Evolutionary conservation across 2,329 filamentous ascomycete species (phyloP).

Genomic region (Xylaria digitata): DNA sequence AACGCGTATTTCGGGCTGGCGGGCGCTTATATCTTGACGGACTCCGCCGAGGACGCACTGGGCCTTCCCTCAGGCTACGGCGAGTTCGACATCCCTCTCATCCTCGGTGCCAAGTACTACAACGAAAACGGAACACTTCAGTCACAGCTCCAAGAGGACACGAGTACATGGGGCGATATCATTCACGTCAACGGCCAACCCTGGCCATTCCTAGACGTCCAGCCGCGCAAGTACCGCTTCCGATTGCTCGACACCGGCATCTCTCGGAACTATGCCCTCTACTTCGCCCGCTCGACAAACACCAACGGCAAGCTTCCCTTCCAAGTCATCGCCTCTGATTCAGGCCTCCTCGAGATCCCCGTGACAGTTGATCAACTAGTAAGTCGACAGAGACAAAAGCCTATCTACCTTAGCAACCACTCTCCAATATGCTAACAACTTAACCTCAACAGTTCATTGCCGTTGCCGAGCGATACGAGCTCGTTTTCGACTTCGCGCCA

Average conservation of each 20-base stretch:
- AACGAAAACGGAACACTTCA: constrained; percentile 61
- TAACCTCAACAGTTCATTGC: constrained; percentile 49
- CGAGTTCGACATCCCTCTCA: constrained; percentile 64
- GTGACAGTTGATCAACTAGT: constrained; percentile 46
- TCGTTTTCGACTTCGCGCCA: constrained; percentile 65
- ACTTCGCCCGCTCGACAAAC: constrained; percentile 54
- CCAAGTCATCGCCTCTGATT: constrained; percentile 65
- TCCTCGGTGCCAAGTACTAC: constrained; percentile 63
- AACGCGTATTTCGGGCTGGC: constrained; percentile 68
- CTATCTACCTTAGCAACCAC: background rate
- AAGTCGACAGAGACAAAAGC: background rate
- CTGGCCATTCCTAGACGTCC: constrained; percentile 68
- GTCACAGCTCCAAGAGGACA: constrained; percentile 57
- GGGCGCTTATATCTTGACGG: constrained; percentile 66
- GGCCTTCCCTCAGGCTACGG: constrained; percentile 62
- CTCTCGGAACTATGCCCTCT: constrained; percentile 60
- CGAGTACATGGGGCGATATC: constrained; percentile 66
- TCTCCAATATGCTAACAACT: constrained; percentile 53
- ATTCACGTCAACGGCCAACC: constrained; percentile 70
- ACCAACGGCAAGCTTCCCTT: constrained; percentile 55
- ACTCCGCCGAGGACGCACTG: constrained; percentile 60
- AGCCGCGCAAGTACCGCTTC: constrained; percentile 70
- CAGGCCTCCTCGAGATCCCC: constrained; percentile 61
- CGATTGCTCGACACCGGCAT: constrained; percentile 64
- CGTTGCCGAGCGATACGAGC: constrained; percentile 69